Percentiles rank a stretch among this genome's conserved stretches.
Conservation (phyloP, 352 stramenopile species). For the Blastocystis sp. region DNA sequence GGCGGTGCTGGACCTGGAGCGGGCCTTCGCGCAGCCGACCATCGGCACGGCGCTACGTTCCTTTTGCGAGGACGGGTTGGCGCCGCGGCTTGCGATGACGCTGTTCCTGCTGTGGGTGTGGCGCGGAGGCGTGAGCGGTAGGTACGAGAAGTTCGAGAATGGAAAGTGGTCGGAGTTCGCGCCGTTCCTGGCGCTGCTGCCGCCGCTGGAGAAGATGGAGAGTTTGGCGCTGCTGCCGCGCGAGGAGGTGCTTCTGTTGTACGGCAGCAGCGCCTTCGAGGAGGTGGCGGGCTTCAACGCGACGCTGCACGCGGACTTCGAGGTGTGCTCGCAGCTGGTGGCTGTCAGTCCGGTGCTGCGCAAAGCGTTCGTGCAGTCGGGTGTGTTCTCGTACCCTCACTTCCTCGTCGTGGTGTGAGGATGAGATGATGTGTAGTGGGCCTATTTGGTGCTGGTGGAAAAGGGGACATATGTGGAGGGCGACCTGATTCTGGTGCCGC, state of each 20-base stretch:
- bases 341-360: background rate
- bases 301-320: background rate
- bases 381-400: background rate
- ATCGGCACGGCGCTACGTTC: background rate
- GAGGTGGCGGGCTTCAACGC: background rate
- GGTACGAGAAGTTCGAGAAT: constrained; percentile 4
- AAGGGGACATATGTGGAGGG: background rate
- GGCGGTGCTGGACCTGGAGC: background rate
- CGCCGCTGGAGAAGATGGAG: background rate
- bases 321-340: background rate
- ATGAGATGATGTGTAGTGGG: constrained; percentile 7
- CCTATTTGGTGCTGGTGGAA: background rate
- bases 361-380: background rate
- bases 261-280: background rate
- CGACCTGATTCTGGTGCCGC: background rate
- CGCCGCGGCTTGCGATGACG: background rate
- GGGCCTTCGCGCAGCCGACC: background rate
- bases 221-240: background rate
- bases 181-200: background rate
- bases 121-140: background rate
- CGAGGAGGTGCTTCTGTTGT: background rate
- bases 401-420: background rate
- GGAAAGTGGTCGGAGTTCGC: constrained; percentile 1
- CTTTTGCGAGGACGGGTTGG: background rate
- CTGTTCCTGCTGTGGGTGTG: background rate